Evolutionary conservation across 768 basidiomycete species (phyloP), one percentile per base, ranked within the genome.

Genomic region (Termitomyces sp.): DNA sequence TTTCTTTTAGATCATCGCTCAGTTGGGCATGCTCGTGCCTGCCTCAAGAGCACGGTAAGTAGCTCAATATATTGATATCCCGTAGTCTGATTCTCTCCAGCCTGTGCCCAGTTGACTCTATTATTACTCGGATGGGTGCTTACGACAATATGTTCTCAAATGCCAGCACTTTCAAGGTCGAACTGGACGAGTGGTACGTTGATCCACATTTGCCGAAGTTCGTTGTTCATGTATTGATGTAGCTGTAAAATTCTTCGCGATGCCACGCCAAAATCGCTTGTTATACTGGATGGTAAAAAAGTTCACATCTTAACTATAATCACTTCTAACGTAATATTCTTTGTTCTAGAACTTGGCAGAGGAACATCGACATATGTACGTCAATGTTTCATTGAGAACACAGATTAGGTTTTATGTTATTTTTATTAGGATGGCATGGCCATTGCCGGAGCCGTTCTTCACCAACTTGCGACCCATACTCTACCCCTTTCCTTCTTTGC

Each of bases 81-180:
- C 9, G 15, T 42, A 14, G 6, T 29, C 64, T 66, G 32, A 52
- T 29, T 46, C 42, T 56, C 9, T 51, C 25, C 48, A 94, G 94
- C 40, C 71, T 99, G 51, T 90, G 88, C 62, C 94, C 97, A 2
- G 86, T 97, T 2, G 96, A 99, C 70, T 79, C 88, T 12, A 97
- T 99, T 65, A 83, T 94, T 61, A 98, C 97, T 2, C 87, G 96
- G 31, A 98, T 98, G 97, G 97, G 97, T 10, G 97, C 97, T 3
- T 97, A 98, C 71, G 96, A 98, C 69, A 95, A 95, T 70, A 94
- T 96, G 91, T 96, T 95, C 73, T 88, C 91, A 2, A 88, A 93
- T 66, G 85, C 94, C 1, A 94, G 93, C 74, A 98, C 96, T 0
- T 99, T 98, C 84, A 97, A 98, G 72, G 97, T 99, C 25, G 97